phyloP scores from a whole-genome alignment of 2,329 filamentous ascomycete species.

The Penicillium sp. region DNA sequence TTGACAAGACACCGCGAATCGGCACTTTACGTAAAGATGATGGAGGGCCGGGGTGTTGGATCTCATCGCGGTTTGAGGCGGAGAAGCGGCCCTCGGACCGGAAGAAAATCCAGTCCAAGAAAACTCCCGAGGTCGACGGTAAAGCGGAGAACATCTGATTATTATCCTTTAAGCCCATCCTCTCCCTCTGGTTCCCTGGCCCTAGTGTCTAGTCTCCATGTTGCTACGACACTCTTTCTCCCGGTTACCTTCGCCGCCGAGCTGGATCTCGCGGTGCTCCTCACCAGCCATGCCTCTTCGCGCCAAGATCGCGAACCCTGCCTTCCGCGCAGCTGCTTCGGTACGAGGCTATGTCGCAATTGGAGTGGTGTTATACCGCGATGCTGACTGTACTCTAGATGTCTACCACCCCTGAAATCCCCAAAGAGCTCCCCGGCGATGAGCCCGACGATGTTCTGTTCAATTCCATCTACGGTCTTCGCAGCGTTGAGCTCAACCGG shows the following conservation, averaged over 20 bases:
- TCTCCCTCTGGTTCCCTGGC: slow-evolving; percentile 18
- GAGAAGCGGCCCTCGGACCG: slow-evolving; percentile 27
- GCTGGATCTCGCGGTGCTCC: slow-evolving; percentile 49
- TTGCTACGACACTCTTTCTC: slow-evolving; percentile 45
- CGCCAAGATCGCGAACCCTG: slow-evolving; percentile 69
- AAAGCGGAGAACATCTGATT: slow-evolving; percentile 34
- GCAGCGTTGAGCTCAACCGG: slow-evolving; percentile 91
- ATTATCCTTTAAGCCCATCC: slow-evolving; percentile 24
- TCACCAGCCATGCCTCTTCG: slow-evolving; percentile 72
- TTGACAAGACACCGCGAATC: not conserved
- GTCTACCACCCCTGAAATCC: slow-evolving; percentile 40
- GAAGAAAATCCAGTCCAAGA: slow-evolving; percentile 30
- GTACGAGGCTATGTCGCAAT: slow-evolving; percentile 43
- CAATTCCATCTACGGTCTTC: slow-evolving; percentile 82
- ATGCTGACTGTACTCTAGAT: slow-evolving; percentile 41
- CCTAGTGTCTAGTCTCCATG: slow-evolving; percentile 40
- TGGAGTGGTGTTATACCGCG: slow-evolving; percentile 1
- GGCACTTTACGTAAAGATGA: slow-evolving; percentile 3
- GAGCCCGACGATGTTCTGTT: slow-evolving; percentile 91
- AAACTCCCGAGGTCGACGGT: slow-evolving; percentile 32
- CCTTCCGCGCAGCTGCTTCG: slow-evolving; percentile 55
- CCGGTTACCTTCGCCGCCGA: slow-evolving; percentile 46
- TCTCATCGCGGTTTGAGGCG: slow-evolving; percentile 19
- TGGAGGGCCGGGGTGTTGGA: not conserved
- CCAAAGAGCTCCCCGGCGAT: slow-evolving; percentile 65